Evolutionary conservation across 1,139 yeast genomes (phyloP), one percentile per base, ranked within the genome.

Genomic region (Suhomyces yuchorum): DNA sequence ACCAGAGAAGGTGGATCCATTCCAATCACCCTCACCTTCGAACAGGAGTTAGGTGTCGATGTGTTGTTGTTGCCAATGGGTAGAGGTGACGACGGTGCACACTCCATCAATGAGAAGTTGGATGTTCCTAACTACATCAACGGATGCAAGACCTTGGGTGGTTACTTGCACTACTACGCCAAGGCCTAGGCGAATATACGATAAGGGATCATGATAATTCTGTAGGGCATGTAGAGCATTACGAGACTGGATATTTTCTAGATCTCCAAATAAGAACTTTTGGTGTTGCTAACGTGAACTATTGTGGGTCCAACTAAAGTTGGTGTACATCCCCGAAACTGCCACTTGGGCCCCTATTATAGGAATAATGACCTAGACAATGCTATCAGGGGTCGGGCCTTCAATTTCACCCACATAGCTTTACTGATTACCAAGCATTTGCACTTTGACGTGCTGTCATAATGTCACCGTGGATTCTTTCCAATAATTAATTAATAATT

Each of bases 1-100:
- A 95, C 99, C 48, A 86, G 99, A 75, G 99, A 93, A 74, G 98
- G 99, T 63, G 99, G 99, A 28, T 91, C 97, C 3, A 93, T 93
- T 62, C 99, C 99, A 58, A 91, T 93, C 65, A 92, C 99, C 36
- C 74, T 93, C 59, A 85, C 96, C 42, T 93, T 93, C 72, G 96
- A 93, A 75, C 78, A 90, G 61, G 84, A 85, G 64, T 80, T 93
- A 63, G 85, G 87, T 60, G 87, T 96, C 36, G 85, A 85, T 56
- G 98, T 92, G 32, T 78, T 93, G 56, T 77, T 93, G 63, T 80
- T 93, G 60, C 99, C 99, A 56, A 88, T 93, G 88, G 99, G 99
- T 57, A 86, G 96, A 71, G 99, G 98, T 60, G 98, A 93, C 66
- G 99, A 95, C 62, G 99, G 99, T 59, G 99, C 99, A 44, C 99